These are phyloP conservation scores for Austroboletus niveus DNA, from an alignment of 1,284 basidiomycete genomes.

Conservation along the genomic window DNA sequence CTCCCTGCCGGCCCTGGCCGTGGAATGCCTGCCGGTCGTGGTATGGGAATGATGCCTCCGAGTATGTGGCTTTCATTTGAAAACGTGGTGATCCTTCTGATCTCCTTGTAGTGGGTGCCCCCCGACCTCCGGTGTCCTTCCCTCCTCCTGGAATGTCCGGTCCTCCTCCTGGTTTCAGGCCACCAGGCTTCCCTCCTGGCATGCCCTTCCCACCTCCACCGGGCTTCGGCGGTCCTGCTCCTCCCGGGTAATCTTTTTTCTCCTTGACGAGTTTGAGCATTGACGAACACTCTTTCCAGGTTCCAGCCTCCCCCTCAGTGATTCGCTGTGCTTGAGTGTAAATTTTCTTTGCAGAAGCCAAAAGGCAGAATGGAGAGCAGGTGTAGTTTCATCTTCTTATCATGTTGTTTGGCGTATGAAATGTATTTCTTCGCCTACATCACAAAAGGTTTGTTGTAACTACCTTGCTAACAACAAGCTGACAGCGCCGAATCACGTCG, in stretches of 20 bases:
- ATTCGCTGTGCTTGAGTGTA: slow-evolving; percentile 9
- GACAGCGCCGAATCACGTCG: slow-evolving; percentile 21
- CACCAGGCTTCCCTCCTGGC: slow-evolving; percentile 77
- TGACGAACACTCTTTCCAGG: slow-evolving; percentile 20
- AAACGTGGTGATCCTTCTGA: slow-evolving; percentile 14
- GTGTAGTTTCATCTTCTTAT: slow-evolving; percentile 21
- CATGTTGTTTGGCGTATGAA: slow-evolving; percentile 19
- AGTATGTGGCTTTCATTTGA: slow-evolving; percentile 50
- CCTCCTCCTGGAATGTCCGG: slow-evolving; percentile 83
- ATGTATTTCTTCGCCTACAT: slow-evolving; percentile 28
- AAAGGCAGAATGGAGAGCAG: slow-evolving; percentile 24
- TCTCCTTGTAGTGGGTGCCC: slow-evolving; percentile 54
- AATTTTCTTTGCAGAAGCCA: slow-evolving; percentile 8
- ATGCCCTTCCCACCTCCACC: slow-evolving; percentile 80
- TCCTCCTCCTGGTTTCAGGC: slow-evolving; percentile 80
- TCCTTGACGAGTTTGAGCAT: slow-evolving; percentile 3
- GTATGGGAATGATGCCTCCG: slow-evolving; percentile 94
- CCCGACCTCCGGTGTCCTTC: slow-evolving; percentile 83
- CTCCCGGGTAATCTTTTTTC: slow-evolving; percentile 67
- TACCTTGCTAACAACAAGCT: slow-evolving; percentile 22
- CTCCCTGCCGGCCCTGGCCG: slow-evolving; percentile 89
- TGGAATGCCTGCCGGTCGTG: slow-evolving; percentile 94
- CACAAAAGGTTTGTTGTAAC: slow-evolving; percentile 33
- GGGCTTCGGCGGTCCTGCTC: slow-evolving; percentile 76
- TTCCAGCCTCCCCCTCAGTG: slow-evolving; percentile 43